A percentile compares a stretch with the other conserved stretches of the same genome.
Conservation (phyloP, 2,329 filamentous ascomycete genomes). For the Paraphaeosphaeria sporulosa region DNA sequence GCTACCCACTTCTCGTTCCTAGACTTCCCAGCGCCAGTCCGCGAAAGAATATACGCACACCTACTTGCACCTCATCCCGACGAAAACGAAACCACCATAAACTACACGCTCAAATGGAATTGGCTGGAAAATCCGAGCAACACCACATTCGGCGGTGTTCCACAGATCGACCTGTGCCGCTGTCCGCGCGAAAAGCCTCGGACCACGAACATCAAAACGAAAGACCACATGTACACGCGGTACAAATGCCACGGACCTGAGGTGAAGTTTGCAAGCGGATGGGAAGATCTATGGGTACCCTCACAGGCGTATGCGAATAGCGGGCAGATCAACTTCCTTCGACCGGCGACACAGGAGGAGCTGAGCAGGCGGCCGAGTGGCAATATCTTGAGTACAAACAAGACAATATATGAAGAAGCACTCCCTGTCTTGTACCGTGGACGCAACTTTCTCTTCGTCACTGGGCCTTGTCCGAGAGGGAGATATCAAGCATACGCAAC, state of each 20-base stretch:
- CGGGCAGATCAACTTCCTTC: slow-evolving; percentile 40
- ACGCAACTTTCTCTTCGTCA: slow-evolving; percentile 37
- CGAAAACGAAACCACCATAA: slow-evolving; percentile 45
- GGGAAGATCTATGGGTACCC: slow-evolving; percentile 33
- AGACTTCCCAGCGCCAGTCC: slow-evolving; percentile 12
- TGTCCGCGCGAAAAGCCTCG: slow-evolving; percentile 27
- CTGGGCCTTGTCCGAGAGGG: slow-evolving; percentile 41
- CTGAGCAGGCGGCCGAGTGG: slow-evolving; percentile 18
- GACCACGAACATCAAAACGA: slow-evolving; percentile 15
- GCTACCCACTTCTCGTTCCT: slow-evolving; percentile 10
- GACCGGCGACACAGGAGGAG: slow-evolving; percentile 33
- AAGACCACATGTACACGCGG: slow-evolving; percentile 42
- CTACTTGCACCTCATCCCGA: slow-evolving; percentile 41
- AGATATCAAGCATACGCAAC: slow-evolving; percentile 46
- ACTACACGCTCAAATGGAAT: slow-evolving; percentile 41
- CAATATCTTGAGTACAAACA: slow-evolving; percentile 26
- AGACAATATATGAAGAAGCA: slow-evolving; percentile 32
- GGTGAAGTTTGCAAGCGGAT: slow-evolving; percentile 27
- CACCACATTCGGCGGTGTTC: slow-evolving; percentile 36
- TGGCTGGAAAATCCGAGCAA: slow-evolving; percentile 41
- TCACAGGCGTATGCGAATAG: slow-evolving; percentile 20
- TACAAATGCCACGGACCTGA: slow-evolving; percentile 34
- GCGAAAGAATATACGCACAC: slow-evolving; percentile 28
- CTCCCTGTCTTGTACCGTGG: slow-evolving; percentile 35
- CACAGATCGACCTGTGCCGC: slow-evolving; percentile 37